Evolutionary conservation across 164 flowering plant genomes (phyloP), one percentile per base, ranked within the genome.

Genomic region (Dillenia turbinata): DNA sequence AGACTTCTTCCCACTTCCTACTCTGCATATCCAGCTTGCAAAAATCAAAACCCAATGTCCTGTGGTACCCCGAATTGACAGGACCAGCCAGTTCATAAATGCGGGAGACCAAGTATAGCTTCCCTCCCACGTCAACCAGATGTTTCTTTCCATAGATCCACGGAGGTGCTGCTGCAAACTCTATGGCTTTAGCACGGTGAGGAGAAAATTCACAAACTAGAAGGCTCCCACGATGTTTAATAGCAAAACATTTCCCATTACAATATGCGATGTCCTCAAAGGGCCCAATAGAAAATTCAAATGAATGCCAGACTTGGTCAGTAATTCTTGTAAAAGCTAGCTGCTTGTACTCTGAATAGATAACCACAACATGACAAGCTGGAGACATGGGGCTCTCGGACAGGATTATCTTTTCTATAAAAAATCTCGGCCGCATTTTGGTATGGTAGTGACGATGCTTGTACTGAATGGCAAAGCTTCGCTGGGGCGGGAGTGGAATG

Each of bases 301-400:
- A 40, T 1, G 61, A 26, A 33, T 22, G 33, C 67, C 67, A 65
- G 6, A 15, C 43, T 22, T 26, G 33, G 17, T 65, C 60, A 1
- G 54, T 54, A 5, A 55, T 54, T 58, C 16, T 65, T 2, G 61
- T 26, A 49, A 65, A 65, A 33, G 61, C 61, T 61, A 65, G 12
- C n/a, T 12, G 14, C 9, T 14, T 15, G n/a, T 12, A 12, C 9
- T 47, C 11, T 3, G 45, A 8, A 49, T 48, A 56, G 15, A 57
- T 54, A 13, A 61, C 61, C 47, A 65, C 24, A 65, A 65, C 55
- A 13, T 43, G 9, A n/a, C 55, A 48, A 13, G 13, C 10, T 40
- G 49, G 10, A 7, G 61, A 65, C 14, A n/a, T 46, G 44, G 67
- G 67, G 33, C 52, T 49, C 4, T 54, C 24, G 11, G n/a, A 56